These are phyloP conservation scores for Henckelia pumila DNA, from an alignment of 257 asterid genomes.

Conservation along the genomic window DNA sequence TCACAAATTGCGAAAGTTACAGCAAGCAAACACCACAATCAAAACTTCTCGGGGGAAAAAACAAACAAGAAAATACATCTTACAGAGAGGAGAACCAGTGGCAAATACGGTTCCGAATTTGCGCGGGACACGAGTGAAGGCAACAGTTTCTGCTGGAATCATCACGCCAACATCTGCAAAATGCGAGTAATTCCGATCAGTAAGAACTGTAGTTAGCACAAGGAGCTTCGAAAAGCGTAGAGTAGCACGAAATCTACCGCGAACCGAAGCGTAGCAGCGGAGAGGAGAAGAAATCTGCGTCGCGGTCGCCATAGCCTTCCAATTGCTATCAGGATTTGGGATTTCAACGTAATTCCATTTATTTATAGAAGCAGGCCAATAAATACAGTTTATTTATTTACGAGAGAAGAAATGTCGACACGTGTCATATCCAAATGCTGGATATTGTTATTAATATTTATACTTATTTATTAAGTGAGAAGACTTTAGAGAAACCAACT, in stretches of 20 bases:
- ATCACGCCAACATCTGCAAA: constrained; percentile 35
- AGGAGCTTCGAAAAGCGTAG: constrained; percentile 10
- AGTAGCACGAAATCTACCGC: constrained; percentile 24
- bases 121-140: constrained; percentile 25
- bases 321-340: not conserved
- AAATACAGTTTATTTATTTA: too few species aligned
- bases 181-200: not conserved
- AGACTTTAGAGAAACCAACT: too few species aligned
- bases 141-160: constrained; percentile 21
- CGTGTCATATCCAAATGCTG: too few species aligned
- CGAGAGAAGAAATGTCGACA: too few species aligned
- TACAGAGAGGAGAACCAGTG: constrained; percentile 44
- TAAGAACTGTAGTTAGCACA: not conserved
- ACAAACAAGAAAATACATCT: constrained; percentile 8
- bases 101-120: constrained; percentile 40
- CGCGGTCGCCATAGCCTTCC: constrained; percentile 32
- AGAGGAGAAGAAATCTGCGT: constrained; percentile 34
- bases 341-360: too few species aligned
- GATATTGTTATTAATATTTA: too few species aligned
- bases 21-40: not conserved
- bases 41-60: too few species aligned
- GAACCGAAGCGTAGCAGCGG: constrained; percentile 34
- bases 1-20: not conserved
- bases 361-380: too few species aligned
- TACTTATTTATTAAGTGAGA: too few species aligned